A percentile compares a stretch with the other conserved stretches of the same genome.
phyloP scores from a whole-genome alignment of 139 green algal species.

The Micromonas pusilla region DNA sequence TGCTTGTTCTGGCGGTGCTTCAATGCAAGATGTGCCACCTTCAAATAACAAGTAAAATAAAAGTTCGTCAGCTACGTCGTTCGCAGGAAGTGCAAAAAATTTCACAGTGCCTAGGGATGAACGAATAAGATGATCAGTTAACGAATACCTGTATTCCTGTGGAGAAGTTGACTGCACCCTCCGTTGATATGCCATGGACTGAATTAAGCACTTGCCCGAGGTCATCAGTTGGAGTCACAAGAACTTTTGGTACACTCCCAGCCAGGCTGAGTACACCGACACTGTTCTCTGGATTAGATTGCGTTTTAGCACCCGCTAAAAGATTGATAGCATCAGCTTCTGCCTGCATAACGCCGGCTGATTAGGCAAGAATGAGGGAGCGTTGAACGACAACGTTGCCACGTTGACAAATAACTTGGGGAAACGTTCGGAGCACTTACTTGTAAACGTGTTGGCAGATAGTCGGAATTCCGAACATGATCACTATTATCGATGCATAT shows the following conservation, averaged over 20 bases:
- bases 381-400: not conserved
- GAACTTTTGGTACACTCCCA: slow-evolving; percentile 78
- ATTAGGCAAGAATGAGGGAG: slow-evolving; percentile 7
- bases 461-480: slow-evolving; percentile 91
- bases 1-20: slow-evolving; percentile 99
- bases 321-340: slow-evolving; percentile 96
- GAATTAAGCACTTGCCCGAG: slow-evolving; percentile 90
- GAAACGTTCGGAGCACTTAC: not conserved
- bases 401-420: not conserved
- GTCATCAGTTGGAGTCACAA: slow-evolving; percentile 94
- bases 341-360: too few relatives aligned
- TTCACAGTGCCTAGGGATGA: not conserved
- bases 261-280: slow-evolving; percentile 96
- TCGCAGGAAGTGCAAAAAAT: not conserved
- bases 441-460: slow-evolving; percentile 82
- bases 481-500: slow-evolving; percentile 95
- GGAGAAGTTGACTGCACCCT: slow-evolving; percentile 59
- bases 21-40: slow-evolving; percentile 95
- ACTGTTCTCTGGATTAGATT: slow-evolving; percentile 91
- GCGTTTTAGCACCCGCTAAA: slow-evolving; percentile 89
- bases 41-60: too few relatives aligned
- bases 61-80: too few relatives aligned
- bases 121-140: too few relatives aligned
- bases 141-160: slow-evolving; percentile 60
- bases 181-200: slow-evolving; percentile 51